A percentile compares a stretch with the other conserved stretches of the same genome.
Evolutionary conservation across 2,329 filamentous ascomycete species (phyloP).

Genomic region (Aspergillus fumigatus): DNA sequence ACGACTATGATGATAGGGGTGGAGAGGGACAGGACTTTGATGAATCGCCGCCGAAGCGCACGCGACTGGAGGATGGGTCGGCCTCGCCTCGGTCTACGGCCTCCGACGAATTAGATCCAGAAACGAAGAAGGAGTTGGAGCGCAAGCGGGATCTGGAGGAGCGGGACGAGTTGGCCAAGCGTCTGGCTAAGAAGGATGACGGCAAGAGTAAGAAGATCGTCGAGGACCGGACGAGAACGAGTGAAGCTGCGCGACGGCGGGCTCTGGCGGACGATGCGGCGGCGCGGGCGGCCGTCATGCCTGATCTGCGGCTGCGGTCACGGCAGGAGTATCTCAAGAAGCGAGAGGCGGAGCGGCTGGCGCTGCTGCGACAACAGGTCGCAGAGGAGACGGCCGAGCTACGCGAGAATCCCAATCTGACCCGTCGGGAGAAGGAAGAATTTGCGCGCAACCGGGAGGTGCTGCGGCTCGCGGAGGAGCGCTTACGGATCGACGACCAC

Average conservation of each 20-base stretch:
- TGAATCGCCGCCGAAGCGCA: constrained; percentile 66
- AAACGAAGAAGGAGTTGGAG: constrained; percentile 54
- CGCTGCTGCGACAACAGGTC: constrained; percentile 84
- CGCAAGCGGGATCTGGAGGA: constrained; percentile 66
- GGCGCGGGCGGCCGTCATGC: constrained; percentile 66
- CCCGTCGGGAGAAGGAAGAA: constrained; percentile 74
- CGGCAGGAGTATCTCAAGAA: constrained; percentile 93
- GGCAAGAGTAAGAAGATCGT: constrained; percentile 65
- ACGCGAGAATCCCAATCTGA: constrained; percentile 68
- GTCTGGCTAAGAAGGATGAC: constrained; percentile 67
- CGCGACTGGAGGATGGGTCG: constrained; percentile 58
- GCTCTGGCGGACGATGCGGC: constrained; percentile 63
- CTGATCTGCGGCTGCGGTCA: constrained; percentile 75
- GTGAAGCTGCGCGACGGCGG: constrained; percentile 57
- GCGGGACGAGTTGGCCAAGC: constrained; percentile 73
- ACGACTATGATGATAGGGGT: constrained; percentile 41
- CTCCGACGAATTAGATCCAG: constrained; percentile 55
- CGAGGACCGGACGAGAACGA: constrained; percentile 55
- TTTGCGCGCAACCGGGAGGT: constrained; percentile 86
- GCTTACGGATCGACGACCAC: constrained; percentile 83
- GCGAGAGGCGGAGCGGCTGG: constrained; percentile 78
- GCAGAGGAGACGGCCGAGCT: constrained; percentile 81
- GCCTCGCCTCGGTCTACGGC: constrained; percentile 26
- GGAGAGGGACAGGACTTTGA: constrained; percentile 57
- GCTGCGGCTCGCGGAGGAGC: constrained; percentile 74